Evolutionary conservation across 2,329 filamentous ascomycete genomes (phyloP), one percentile per base, ranked within the genome.

Genomic region (Verticillium tricorpus): DNA sequence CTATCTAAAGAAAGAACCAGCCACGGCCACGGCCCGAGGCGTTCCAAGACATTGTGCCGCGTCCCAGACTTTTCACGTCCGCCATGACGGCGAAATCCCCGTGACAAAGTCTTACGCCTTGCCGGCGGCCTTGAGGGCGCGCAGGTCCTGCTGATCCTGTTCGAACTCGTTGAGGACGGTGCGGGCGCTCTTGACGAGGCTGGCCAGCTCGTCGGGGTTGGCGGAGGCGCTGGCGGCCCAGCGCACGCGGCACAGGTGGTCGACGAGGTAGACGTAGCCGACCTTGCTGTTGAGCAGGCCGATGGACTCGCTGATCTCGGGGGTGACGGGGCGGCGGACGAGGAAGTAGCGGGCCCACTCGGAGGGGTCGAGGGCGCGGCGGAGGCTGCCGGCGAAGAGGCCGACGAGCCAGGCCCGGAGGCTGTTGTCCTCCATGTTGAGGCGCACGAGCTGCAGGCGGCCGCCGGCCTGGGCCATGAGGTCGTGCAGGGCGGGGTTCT

Each of bases 191-290:
- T 80, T 90, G 50, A 85, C 84, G 71, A 96, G 72, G 52, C 86
- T 84, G 60, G 88, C 83, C 66, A 81, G 82, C 78, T 96, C 92
- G 19, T 84, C 83, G 0, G 82, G 82, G 64, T 87, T 82, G 56
- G 88, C 86, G 56, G 82, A 73, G 14, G 89, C 91, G 70, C 93
- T 96, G 4, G 91, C 95, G 0, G 94, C 95, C 95, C 95, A 99
- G 61, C 95, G 85, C 68, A 99, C 96, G 76, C 88, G 90, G 74
- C 93, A 97, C 66, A 93, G 82, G 65, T 88, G 82, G 73, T 99
- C 95, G 62, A 99, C 82, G 57, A 99, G 82, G 76, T 97, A 99
- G 5, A 93, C 89, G 77, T 97, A 98, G 40, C 93, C 94, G 37
- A 97, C 94, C 76, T 93, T 96, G 67, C 87, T 88, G 76, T 99